Evolutionary conservation across 352 stramenopile genomes (phyloP).

Genomic region (Thraustotheca clavata): DNA sequence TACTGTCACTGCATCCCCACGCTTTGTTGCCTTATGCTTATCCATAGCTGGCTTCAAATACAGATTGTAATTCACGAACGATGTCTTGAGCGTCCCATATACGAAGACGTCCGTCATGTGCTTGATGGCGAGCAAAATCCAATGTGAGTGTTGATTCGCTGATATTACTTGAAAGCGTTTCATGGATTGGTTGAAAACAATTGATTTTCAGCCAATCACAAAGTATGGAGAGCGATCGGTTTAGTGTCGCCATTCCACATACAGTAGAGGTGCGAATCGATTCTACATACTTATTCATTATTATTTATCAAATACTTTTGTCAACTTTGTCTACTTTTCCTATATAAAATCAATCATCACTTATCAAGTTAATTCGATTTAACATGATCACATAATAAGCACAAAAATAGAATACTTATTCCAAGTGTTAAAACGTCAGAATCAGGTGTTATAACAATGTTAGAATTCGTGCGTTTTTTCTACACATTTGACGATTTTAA

Average conservation of each 20-base stretch:
- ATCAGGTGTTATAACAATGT: too few relatives aligned
- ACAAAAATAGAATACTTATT: too few relatives aligned
- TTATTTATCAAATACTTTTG: too few relatives aligned
- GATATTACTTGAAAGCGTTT: not conserved
- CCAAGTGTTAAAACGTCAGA: too few relatives aligned
- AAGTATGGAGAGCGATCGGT: not conserved
- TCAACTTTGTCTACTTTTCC: too few relatives aligned
- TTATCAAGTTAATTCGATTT: too few relatives aligned
- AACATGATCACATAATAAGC: too few relatives aligned
- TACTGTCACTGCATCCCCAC: conserved; percentile 34
- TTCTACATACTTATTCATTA: too few relatives aligned
- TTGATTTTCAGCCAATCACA: not conserved
- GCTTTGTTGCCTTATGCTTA: conserved; percentile 39
- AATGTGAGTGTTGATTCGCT: conserved; percentile 5
- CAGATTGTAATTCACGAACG: conserved; percentile 57
- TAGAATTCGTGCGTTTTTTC: too few relatives aligned
- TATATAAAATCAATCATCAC: too few relatives aligned
- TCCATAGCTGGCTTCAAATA: conserved; percentile 48
- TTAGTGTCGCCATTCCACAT: conserved; percentile 12
- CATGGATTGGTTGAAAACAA: not conserved
- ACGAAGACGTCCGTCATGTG: conserved; percentile 51
- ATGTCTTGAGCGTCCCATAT: conserved; percentile 72
- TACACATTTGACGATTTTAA: too few relatives aligned
- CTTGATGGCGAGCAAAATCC: conserved; percentile 3
- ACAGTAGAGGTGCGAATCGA: too few relatives aligned